Evolutionary conservation across 257 asterid species (phyloP).

Genomic region (Gardenia jasminoides): DNA sequence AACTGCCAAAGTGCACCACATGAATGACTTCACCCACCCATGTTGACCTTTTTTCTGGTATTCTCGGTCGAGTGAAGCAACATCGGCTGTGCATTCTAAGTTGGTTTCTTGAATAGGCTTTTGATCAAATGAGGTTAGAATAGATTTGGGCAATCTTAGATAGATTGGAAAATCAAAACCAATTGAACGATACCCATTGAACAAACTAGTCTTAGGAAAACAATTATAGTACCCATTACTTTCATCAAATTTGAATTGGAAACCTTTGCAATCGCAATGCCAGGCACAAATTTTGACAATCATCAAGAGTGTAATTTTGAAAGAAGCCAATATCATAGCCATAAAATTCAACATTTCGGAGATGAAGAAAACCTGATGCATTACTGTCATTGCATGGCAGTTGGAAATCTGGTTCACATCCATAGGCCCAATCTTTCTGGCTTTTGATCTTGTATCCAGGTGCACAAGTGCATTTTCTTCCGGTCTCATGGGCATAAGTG

Average conservation of each 20-base stretch:
- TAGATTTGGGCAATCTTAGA: constrained; percentile 22
- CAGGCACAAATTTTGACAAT: constrained; percentile 31
- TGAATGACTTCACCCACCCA: not conserved
- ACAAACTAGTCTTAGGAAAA: constrained; percentile 25
- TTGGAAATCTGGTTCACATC: constrained; percentile 37
- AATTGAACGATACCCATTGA: constrained; percentile 28
- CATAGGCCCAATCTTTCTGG: constrained; percentile 34
- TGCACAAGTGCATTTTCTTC: constrained; percentile 36
- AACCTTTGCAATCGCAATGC: constrained; percentile 37
- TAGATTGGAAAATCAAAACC: constrained; percentile 14
- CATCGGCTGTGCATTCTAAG: constrained; percentile 3
- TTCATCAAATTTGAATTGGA: constrained; percentile 19
- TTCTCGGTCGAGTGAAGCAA: not conserved
- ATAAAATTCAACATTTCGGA: constrained; percentile 33
- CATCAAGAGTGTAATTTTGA: constrained; percentile 23
- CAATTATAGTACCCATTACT: constrained; percentile 22
- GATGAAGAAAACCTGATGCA: constrained; percentile 14
- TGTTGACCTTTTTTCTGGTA: constrained; percentile 6
- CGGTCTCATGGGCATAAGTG: constrained; percentile 10
- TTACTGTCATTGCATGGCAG: constrained; percentile 2
- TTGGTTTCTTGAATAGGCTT: not conserved
- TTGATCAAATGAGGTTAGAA: not conserved
- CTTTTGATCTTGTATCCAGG: constrained; percentile 35
- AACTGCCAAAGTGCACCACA: constrained; percentile 12
- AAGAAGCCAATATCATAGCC: constrained; percentile 34